Evolutionary conservation across 768 basidiomycete species (phyloP).

Genomic region (Pisolithus albus): DNA sequence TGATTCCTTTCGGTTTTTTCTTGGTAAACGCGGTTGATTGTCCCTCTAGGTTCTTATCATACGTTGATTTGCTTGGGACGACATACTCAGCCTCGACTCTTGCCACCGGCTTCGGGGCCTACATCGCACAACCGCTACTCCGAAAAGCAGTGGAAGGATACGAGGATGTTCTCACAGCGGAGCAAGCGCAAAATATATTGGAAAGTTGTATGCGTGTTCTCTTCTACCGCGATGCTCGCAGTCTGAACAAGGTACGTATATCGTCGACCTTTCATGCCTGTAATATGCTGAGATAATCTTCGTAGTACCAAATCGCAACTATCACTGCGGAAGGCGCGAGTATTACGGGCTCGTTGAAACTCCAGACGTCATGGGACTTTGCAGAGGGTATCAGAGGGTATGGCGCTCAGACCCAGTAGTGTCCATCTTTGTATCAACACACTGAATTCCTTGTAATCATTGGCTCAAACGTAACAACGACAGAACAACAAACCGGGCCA

Average conservation of each 20-base stretch:
- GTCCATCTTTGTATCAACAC: conserved; percentile 1
- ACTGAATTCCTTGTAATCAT: neutral
- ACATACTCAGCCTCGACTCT: conserved; percentile 91
- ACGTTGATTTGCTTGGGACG: conserved; percentile 93
- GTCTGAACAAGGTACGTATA: conserved; percentile 79
- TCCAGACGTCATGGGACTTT: conserved; percentile 84
- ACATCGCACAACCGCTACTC: conserved; percentile 89
- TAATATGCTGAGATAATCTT: neutral
- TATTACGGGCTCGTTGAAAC: conserved; percentile 71
- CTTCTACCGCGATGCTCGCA: conserved; percentile 93
- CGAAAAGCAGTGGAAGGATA: conserved; percentile 84
- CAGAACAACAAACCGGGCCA: neutral
- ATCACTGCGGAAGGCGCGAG: conserved; percentile 69
- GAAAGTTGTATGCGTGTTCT: conserved; percentile 87
- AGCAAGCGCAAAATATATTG: conserved; percentile 71
- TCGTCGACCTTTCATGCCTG: neutral
- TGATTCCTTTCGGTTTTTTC: conserved; percentile 22
- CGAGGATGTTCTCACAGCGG: conserved; percentile 68
- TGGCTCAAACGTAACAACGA: neutral
- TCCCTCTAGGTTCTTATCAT: conserved; percentile 72
- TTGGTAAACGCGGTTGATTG: neutral
- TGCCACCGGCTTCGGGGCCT: conserved; percentile 90
- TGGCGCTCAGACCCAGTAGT: conserved; percentile 81
- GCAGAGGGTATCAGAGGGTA: conserved; percentile 91
- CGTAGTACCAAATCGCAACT: conserved; percentile 90